phyloP scores from a whole-genome alignment of 2,329 filamentous ascomycete species.

The Xylogone sp. region DNA sequence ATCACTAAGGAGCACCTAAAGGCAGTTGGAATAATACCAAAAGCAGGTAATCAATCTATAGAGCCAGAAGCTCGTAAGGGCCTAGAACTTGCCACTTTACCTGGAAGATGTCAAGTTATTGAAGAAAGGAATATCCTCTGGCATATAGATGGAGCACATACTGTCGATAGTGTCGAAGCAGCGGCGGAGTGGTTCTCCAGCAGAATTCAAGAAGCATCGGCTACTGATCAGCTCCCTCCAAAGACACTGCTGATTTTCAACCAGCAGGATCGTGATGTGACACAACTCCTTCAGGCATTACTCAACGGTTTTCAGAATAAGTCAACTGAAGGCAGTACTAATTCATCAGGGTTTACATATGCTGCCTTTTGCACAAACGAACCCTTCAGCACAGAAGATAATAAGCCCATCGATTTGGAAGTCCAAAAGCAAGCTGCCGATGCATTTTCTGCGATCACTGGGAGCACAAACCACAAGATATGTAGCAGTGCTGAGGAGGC shows the following conservation, averaged over 20 bases:
- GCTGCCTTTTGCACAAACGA: constrained; percentile 79
- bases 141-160: constrained; percentile 95
- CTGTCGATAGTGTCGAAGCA: constrained; percentile 78
- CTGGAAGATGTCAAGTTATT: constrained; percentile 70
- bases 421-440: constrained; percentile 67
- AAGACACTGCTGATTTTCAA: constrained; percentile 72
- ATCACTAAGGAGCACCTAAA: constrained; percentile 49
- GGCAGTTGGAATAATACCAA: constrained; percentile 32
- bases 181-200: constrained; percentile 76
- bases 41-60: constrained; percentile 1
- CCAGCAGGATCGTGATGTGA: constrained; percentile 80
- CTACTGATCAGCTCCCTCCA: not conserved
- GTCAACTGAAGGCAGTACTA: constrained; percentile 17
- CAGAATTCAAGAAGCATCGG: constrained; percentile 22
- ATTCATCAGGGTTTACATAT: constrained; percentile 55
- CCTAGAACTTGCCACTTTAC: constrained; percentile 69
- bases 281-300: constrained; percentile 59
- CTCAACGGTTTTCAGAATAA: constrained; percentile 50
- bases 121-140: constrained; percentile 60
- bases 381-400: constrained; percentile 47
- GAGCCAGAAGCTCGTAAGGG: constrained; percentile 41
- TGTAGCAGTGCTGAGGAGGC: constrained; percentile 70
- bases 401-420: constrained; percentile 42
- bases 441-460: constrained; percentile 55
- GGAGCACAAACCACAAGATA: constrained; percentile 41